Evolutionary conservation across 495 filamentous ascomycete genomes (phyloP).

Genomic region (Aspergillus homomorphus): DNA sequence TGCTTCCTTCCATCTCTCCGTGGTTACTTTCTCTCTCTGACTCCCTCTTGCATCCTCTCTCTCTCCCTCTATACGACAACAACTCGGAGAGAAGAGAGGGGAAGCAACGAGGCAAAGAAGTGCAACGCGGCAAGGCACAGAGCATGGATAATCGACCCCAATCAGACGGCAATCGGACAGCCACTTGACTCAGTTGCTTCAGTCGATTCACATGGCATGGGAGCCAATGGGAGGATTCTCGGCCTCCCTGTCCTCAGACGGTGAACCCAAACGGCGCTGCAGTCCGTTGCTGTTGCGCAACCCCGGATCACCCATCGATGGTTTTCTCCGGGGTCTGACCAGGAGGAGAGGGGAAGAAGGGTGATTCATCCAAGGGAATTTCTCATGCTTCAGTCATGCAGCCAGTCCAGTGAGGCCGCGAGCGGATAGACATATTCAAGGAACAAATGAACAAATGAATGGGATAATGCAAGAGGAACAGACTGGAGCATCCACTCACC

Average conservation of each 20-base stretch:
- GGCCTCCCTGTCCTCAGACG: conserved; percentile 14
- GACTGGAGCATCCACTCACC: neutral
- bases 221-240: conserved; percentile 28
- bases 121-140: conserved; percentile 41
- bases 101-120: conserved; percentile 18
- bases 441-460: neutral
- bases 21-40: neutral
- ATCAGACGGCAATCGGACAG: conserved; percentile 29
- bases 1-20: neutral
- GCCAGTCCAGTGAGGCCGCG: neutral
- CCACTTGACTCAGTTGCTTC: conserved; percentile 26
- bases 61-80: neutral
- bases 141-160: conserved; percentile 19
- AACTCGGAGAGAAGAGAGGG: conserved; percentile 19
- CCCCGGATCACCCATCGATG: conserved; percentile 5
- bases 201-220: conserved; percentile 6
- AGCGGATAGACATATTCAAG: neutral
- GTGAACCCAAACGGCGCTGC: conserved; percentile 15
- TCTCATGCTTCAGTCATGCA: neutral
- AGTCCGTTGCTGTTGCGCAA: conserved; percentile 13
- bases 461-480: neutral
- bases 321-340: conserved; percentile 3
- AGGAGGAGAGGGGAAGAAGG: neutral
- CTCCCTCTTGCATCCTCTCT: neutral
- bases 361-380: neutral